phyloP scores from a whole-genome alignment of 2,329 filamentous ascomycete species.

The Ophiocordyceps camponoti-leonardi region DNA sequence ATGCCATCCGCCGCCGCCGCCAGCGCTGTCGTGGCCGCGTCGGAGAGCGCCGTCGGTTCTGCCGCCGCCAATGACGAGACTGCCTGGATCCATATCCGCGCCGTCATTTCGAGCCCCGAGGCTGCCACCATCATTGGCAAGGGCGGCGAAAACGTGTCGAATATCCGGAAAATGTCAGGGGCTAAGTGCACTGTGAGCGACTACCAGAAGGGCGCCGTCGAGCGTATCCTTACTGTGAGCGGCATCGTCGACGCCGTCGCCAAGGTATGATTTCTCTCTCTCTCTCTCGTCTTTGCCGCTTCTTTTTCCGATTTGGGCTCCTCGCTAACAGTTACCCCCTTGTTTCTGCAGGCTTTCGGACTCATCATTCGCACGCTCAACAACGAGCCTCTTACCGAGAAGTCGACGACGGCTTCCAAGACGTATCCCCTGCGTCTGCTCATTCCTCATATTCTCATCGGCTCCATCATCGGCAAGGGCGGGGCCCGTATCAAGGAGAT shows the following conservation, averaged over 20 bases:
- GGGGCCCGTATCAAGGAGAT: conserved; percentile 95
- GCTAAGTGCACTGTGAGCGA: conserved; percentile 98
- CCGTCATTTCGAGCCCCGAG: conserved; percentile 93
- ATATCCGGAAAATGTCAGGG: conserved; percentile 85
- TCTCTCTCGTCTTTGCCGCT: not conserved
- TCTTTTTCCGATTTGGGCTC: not conserved
- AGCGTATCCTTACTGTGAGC: conserved; percentile 94
- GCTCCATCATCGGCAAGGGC: conserved; percentile 95
- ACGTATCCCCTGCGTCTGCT: conserved; percentile 91
- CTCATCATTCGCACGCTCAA: conserved; percentile 96
- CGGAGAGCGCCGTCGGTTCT: conserved; percentile 20
- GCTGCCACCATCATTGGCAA: conserved; percentile 97
- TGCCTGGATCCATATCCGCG: conserved; percentile 90
- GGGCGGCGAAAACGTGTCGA: conserved; percentile 94
- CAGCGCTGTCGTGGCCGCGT: conserved; percentile 10
- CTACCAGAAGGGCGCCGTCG: conserved; percentile 90
- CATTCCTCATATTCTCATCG: conserved; percentile 92
- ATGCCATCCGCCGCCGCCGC: conserved; percentile 6
- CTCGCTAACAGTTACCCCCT: conserved; percentile 6
- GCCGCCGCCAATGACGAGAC: conserved; percentile 66
- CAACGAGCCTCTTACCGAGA: conserved; percentile 77
- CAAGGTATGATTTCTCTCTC: conserved; percentile 44
- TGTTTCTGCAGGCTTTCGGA: conserved; percentile 60
- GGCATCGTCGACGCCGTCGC: conserved; percentile 91
- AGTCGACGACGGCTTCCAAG: conserved; percentile 88